These are phyloP conservation scores for Arctium lappa DNA, from an alignment of 129 eudicot species.

Conservation along the genomic window DNA sequence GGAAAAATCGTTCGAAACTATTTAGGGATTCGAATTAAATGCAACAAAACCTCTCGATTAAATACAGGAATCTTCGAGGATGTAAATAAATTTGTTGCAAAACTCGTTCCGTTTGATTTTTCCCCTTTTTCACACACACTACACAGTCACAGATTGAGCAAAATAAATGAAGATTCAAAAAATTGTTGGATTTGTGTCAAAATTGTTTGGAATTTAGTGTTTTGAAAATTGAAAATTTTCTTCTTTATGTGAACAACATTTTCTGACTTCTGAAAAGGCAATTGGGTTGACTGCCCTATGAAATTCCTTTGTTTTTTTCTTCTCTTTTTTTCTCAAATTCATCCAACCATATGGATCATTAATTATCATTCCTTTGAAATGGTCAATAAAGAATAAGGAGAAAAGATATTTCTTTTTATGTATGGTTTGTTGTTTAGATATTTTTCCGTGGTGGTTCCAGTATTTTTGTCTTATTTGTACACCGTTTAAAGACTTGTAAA, in stretches of 20 bases:
- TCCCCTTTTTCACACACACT: background rate
- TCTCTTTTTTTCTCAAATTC: background rate
- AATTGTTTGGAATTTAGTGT: constrained; percentile 7
- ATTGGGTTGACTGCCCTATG: constrained; percentile 13
- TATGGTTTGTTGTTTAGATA: background rate
- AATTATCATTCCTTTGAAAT: background rate
- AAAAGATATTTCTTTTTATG: background rate
- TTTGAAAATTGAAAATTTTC: background rate
- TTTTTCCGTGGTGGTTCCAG: background rate
- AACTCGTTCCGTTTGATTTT: background rate
- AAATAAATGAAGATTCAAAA: background rate
- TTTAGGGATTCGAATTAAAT: background rate
- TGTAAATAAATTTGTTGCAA: background rate
- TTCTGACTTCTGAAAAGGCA: constrained; percentile 10
- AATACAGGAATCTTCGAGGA: background rate
- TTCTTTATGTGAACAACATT: background rate
- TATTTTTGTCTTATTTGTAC: background rate
- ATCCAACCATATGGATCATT: background rate
- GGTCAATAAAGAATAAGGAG: background rate
- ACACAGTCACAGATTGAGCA: background rate
- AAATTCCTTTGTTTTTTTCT: background rate
- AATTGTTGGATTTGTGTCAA: background rate
- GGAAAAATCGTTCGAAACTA: background rate
- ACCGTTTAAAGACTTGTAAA: background rate
- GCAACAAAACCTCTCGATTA: background rate